Base-by-base conservation (phyloP, 1,284 basidiomycete species). In the Coniophora puteana region DNA sequence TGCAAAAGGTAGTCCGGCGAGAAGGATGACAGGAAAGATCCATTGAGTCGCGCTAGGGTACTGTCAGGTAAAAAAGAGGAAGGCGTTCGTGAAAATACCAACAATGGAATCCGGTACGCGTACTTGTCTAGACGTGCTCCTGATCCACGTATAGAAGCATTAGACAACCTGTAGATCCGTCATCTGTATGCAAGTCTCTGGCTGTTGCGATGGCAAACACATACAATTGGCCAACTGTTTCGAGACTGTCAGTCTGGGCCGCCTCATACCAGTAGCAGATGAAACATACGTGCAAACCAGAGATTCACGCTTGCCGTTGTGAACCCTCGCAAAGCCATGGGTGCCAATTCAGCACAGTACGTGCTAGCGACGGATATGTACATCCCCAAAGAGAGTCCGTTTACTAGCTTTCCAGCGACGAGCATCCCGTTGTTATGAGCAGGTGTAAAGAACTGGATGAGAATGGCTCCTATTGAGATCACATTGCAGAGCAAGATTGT, bases 1-100 rank as follows among this genome's bases (percentile, higher is more conserved):
- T 3, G 78, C 65, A 50, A 76, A 69, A 0, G 55, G 53, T 20
- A 61, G 48, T 11, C 55, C 57, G 0, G 43, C 24, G 26, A 61
- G 40, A 26, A 61, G 47, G 8, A 57, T 45, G 30, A 49, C 27
- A 0, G 59, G 56, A 22, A 58, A 60, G 13, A 58, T 52, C 53
- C 59, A 58, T 32, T 60, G 56, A 13, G 61, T 36, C 22, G 57
- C 53, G 6, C 59, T 58, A 18, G 8, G 4, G 12, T 2, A 10
- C 18, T 4, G 10, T 2, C 6, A 1, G 4, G 27, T n/a, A 18
- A 24, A 20, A 1, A 28, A 2, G 8, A 8, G 5, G 12, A 29
- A 1, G 12, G n/a, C n/a, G n/a, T n/a, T n/a, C n/a, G n/a, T n/a
- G n/a, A n/a, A n/a, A n/a, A n/a, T 5, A 33, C 57, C 48, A 38